Base-by-base conservation (phyloP, 805 yeast species). In the Sungouiella blattae region DNA sequence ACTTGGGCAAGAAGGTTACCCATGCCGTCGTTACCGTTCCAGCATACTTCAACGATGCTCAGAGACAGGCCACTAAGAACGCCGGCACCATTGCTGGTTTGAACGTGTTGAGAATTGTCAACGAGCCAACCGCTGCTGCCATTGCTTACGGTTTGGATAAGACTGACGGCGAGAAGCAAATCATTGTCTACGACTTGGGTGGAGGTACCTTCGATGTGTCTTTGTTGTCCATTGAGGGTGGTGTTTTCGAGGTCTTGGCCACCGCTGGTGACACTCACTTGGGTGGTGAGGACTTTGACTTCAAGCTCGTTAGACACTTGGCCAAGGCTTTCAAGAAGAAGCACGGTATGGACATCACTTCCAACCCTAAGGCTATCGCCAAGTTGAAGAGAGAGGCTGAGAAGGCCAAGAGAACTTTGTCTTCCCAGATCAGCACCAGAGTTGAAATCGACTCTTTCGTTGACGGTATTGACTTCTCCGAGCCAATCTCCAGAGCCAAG, bases 241-340 rank as follows among this genome's bases (percentile, higher is more conserved):
- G 52, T 41, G 52, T 47, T 23, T 47, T 47, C 33, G 49, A 47
- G 39, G 52, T 47, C 20, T 46, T 47, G 47, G 50, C 52, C 24
- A 47, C 52, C 17, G 87, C 94, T 42, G 52, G 52, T 46, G 52
- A 47, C 44, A 47, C 52, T 18, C 52, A 47, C 42, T 46, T 47
- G 49, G 52, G 52, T 36, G 52, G 52, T 38, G 52, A 47, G 36
- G 52, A 47, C 32, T 47, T 47, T 16, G 52, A 47, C 44, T 47
- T 44, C 38, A 37, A 42, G 35, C 41, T 47, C 21, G 52, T 47
- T 18, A 41, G 44, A 33, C 47, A 47, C 43, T 43, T 47, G 30
- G 29, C 42, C 30, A 47, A 41, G 44, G 30, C 38, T 7, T 47
- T 47, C 43, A 46, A 47, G 45, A 46, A 46, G 47, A 47, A 36